These are phyloP conservation scores for Barnettozyma wickerhamii DNA, from an alignment of 805 yeast genomes.

Conservation along the genomic window DNA sequence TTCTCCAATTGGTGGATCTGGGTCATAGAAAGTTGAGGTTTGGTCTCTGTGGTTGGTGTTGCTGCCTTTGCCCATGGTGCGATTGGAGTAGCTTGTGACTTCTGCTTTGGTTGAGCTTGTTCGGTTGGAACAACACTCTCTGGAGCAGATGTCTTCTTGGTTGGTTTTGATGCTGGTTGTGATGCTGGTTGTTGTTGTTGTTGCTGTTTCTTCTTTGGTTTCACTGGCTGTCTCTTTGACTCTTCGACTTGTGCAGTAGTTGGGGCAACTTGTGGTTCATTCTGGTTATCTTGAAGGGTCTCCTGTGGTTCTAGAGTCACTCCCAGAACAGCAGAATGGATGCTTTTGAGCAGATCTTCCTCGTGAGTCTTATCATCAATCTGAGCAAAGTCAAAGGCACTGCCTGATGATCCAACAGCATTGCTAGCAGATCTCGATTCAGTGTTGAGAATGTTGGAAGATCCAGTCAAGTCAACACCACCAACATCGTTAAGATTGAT, in stretches of 20 bases:
- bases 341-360: slow-evolving; percentile 31
- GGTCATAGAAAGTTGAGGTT: slow-evolving; percentile 39
- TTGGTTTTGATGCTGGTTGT: slow-evolving; percentile 3
- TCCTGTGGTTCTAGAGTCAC: too few relatives aligned
- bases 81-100: slow-evolving; percentile 8
- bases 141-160: slow-evolving; percentile 2
- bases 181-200: neutral
- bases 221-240: neutral
- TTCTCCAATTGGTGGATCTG: slow-evolving; percentile 47
- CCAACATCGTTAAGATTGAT: slow-evolving; percentile 6
- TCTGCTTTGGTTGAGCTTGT: slow-evolving; percentile 1
- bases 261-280: neutral
- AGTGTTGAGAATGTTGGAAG: neutral
- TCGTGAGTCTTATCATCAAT: slow-evolving; percentile 6
- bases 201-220: neutral
- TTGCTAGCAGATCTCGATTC: too few relatives aligned
- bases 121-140: neutral
- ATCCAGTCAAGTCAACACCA: slow-evolving; percentile 3
- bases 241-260: neutral
- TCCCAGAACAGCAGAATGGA: slow-evolving; percentile 38
- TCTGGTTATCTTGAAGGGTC: slow-evolving; percentile 24
- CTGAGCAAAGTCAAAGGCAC: neutral
- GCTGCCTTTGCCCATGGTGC: slow-evolving; percentile 53
- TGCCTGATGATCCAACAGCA: too few relatives aligned
- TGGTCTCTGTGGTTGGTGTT: slow-evolving; percentile 19